Percentiles rank a stretch among this genome's conserved stretches.
phyloP scores from a whole-genome alignment of 345 rosid species.

The Theobroma cacao region DNA sequence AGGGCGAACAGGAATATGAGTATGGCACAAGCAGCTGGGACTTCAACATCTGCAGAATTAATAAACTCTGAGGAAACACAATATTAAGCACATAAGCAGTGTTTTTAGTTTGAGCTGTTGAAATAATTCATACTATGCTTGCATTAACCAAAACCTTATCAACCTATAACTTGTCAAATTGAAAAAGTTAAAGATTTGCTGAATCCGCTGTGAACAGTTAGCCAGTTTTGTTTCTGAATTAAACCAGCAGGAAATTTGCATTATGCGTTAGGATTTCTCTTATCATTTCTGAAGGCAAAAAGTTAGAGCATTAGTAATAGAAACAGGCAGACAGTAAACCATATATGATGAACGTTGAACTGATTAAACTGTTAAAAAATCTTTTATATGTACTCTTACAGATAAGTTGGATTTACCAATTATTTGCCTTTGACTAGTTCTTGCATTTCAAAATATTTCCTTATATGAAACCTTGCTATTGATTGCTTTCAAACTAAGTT shows the following conservation, averaged over 20 bases:
- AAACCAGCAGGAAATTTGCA: background rate
- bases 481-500: background rate
- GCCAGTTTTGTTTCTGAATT: background rate
- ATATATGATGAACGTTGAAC: background rate
- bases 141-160: background rate
- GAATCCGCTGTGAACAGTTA: background rate
- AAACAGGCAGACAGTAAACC: background rate
- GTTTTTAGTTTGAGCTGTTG: background rate
- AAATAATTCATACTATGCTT: background rate
- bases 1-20: slow-evolving; percentile 66
- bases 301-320: background rate
- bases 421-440: background rate
- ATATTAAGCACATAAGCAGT: slow-evolving; percentile 16
- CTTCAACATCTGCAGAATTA: slow-evolving; percentile 66
- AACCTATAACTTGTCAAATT: background rate
- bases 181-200: background rate
- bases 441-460: background rate
- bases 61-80: slow-evolving; percentile 12
- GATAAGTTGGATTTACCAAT: background rate
- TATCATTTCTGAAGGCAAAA: background rate
- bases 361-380: background rate
- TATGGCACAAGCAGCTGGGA: slow-evolving; percentile 66
- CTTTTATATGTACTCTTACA: background rate
- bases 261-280: background rate
- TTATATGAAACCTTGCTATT: background rate